A percentile compares a stretch with the other conserved stretches of the same genome.
These are phyloP conservation scores for Amanita rimosa DNA, from an alignment of 768 basidiomycete species.

Conservation along the genomic window DNA sequence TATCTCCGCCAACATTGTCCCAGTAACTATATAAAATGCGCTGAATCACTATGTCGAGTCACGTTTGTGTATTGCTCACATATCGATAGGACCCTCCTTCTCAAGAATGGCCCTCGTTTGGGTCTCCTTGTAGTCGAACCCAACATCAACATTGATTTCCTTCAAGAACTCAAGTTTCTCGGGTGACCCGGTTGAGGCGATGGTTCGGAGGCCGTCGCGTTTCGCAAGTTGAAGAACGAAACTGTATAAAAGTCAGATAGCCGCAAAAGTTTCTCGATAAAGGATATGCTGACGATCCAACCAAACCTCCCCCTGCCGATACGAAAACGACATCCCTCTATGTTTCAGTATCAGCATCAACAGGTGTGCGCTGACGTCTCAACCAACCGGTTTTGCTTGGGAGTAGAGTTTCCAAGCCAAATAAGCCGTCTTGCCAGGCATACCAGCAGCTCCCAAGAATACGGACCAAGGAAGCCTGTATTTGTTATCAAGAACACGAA, in stretches of 20 bases:
- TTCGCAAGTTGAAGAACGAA: constrained; percentile 28
- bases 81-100: constrained; percentile 41
- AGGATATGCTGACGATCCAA: constrained; percentile 16
- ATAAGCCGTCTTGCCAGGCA: constrained; percentile 20
- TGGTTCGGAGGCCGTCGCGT: constrained; percentile 34
- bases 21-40: constrained; percentile 10
- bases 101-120: constrained; percentile 31
- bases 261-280: neutral
- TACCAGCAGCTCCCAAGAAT: constrained; percentile 28
- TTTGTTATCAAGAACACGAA: constrained; percentile 21
- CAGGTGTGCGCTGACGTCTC: neutral
- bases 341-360: neutral
- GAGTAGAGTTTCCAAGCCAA: constrained; percentile 19
- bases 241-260: constrained; percentile 7
- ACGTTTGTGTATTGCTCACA: constrained; percentile 18
- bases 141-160: constrained; percentile 43
- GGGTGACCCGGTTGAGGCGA: constrained; percentile 51
- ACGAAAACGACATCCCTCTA: constrained; percentile 19
- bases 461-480: constrained; percentile 28
- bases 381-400: constrained; percentile 19
- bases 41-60: neutral
- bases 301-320: constrained; percentile 16
- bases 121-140: constrained; percentile 53
- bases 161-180: constrained; percentile 46
- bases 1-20: constrained; percentile 40